Evolutionary conservation across 1,284 basidiomycete genomes (phyloP).

Genomic region (Puccinia polysora): DNA sequence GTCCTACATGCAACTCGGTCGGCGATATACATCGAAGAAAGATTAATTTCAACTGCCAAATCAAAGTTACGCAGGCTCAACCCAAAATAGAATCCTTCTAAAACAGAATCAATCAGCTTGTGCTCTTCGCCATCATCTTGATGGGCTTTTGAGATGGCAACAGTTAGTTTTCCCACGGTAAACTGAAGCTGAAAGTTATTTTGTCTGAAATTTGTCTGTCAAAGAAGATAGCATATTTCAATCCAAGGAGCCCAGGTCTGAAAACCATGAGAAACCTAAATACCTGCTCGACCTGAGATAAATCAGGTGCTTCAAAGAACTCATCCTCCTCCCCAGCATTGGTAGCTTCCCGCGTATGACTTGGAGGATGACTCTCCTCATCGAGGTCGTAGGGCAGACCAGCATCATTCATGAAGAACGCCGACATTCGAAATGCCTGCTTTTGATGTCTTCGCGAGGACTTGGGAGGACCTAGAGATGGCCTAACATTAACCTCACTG

Average conservation of each 20-base stretch:
- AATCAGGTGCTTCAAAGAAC: constrained; percentile 73
- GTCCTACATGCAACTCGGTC: constrained; percentile 66
- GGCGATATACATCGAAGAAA: constrained; percentile 62
- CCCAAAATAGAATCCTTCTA: constrained; percentile 72
- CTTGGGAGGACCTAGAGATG: constrained; percentile 19
- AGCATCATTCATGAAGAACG: constrained; percentile 43
- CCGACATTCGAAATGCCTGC: constrained; percentile 33
- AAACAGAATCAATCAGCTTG: constrained; percentile 70
- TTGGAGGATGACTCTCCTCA: constrained; percentile 8
- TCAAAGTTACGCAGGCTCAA: constrained; percentile 75
- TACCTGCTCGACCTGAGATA: constrained; percentile 60
- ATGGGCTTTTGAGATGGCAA: constrained; percentile 69
- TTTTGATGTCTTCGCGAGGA: constrained; percentile 25
- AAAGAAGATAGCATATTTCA: neutral
- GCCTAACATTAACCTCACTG: constrained; percentile 8
- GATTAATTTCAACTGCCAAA: constrained; percentile 78
- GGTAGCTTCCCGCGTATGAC: constrained; percentile 46
- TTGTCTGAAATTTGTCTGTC: constrained; percentile 66
- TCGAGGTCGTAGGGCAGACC: constrained; percentile 25
- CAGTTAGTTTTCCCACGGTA: constrained; percentile 79
- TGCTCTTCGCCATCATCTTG: constrained; percentile 60
- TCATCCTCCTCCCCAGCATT: constrained; percentile 57
- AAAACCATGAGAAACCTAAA: constrained; percentile 2
- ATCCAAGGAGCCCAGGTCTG: constrained; percentile 19
- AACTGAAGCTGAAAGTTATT: constrained; percentile 84